Base-by-base conservation (phyloP, 257 asterid genomes). In the Salvia miltiorrhiza region DNA sequence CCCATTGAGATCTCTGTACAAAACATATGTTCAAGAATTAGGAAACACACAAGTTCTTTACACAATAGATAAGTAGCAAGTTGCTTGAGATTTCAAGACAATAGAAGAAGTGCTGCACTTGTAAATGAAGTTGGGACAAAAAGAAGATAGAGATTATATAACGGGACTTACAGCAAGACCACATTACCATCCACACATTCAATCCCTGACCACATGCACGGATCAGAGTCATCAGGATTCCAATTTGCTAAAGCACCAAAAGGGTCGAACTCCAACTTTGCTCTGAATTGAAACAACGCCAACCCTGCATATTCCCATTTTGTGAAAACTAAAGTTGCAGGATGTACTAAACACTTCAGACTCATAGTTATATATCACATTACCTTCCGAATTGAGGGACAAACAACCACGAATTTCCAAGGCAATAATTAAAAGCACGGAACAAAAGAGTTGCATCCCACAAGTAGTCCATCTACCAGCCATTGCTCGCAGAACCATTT, bases 381-480 rank as follows among this genome's bases (percentile, higher is more conserved):
- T 88, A 94, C 99, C 99, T 82, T 94, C 96, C 50, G 90, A 74
- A 79, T 85, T 89, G 73, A 91, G 92, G 7, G 93, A 81, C 58
- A 55, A 82, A 78, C 93, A 79, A n/a, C 89, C 87, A 26, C 66
- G 89, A 74, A 80, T 69, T 32, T 82, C 66, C 50, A 76, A 80
- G 68, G 77, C 68, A 71, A 89, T 82, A 73, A 94, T 72, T 73
- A 85, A 43, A 76, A 87, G 81, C 59, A 54, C 53, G 35, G 74
- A 74, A 78, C 72, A 78, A 17, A 87, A 76, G 74, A 78, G 62
- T 45, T 70, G 80, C 70, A 71, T 71, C 73, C 82, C 74, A 74
- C 77, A 70, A 69, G 74, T 67, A 32, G 81, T 84, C 93, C 93
- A 83, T 78, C 85, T 85, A 78, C 77, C 78, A 72, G 88, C 95